A percentile compares a stretch with the other conserved stretches of the same genome.
phyloP scores from a whole-genome alignment of 2,329 filamentous ascomycete genomes.

The Beauveria sp. region DNA sequence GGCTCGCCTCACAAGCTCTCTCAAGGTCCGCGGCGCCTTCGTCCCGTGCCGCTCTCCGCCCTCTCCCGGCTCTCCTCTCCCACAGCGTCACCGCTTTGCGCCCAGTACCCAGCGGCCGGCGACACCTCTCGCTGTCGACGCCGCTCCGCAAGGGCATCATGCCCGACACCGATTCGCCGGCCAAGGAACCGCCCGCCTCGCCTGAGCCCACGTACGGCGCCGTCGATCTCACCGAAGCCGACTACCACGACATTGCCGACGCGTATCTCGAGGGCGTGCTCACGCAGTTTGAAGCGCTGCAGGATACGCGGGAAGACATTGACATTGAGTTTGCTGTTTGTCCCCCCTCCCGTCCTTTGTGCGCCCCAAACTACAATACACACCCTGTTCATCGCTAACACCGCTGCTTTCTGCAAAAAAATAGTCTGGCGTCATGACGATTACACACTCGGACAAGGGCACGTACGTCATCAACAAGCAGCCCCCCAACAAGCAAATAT shows the following conservation, averaged over 20 bases:
- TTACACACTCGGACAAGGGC: conserved; percentile 61
- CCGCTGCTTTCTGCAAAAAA: background rate
- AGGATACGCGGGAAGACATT: conserved; percentile 66
- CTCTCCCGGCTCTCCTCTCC: conserved; percentile 5
- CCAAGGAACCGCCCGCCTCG: conserved; percentile 32
- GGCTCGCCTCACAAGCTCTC: conserved; percentile 28
- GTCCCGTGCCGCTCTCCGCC: conserved; percentile 16
- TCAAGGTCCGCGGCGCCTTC: conserved; percentile 18
- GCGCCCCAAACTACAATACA: background rate
- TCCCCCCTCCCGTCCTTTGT: conserved; percentile 14
- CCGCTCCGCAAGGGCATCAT: conserved; percentile 42
- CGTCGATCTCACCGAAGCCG: conserved; percentile 56
- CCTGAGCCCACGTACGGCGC: conserved; percentile 36
- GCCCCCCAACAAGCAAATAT: conserved; percentile 94
- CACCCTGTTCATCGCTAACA: conserved; percentile 12
- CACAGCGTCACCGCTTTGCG: background rate
- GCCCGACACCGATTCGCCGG: conserved; percentile 50
- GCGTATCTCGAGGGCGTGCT: conserved; percentile 57
- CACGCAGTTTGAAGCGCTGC: conserved; percentile 59
- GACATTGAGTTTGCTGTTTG: conserved; percentile 86
- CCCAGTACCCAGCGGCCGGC: conserved; percentile 2
- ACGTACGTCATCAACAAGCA: conserved; percentile 98
- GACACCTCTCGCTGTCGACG: conserved; percentile 24
- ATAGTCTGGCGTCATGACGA: conserved; percentile 78
- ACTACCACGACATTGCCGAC: conserved; percentile 76